Percentiles rank a stretch among this genome's conserved stretches.
Conservation (phyloP, 1,284 basidiomycete genomes). For the Melampsora americana region DNA sequence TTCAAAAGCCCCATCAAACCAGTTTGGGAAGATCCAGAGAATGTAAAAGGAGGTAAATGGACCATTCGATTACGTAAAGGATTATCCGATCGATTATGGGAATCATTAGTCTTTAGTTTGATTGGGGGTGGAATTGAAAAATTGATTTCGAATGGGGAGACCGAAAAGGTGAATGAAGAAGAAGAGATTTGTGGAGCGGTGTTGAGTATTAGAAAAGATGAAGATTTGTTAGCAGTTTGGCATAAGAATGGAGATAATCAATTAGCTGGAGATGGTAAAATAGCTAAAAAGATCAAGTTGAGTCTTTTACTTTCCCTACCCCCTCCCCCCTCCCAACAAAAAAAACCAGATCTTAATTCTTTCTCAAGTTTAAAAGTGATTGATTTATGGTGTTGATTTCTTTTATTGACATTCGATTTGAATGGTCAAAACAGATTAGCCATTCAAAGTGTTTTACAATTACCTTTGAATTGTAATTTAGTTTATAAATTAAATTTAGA, state of each 20-base stretch:
- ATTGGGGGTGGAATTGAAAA: constrained; percentile 69
- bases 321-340: not conserved
- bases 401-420: no score
- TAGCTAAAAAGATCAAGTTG: constrained; percentile 42
- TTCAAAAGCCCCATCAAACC: constrained; percentile 78
- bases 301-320: constrained; percentile 4
- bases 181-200: constrained; percentile 68
- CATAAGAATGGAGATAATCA: constrained; percentile 66
- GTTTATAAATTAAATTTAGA: constrained; percentile 43
- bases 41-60: constrained; percentile 85
- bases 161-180: constrained; percentile 26
- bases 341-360: not conserved
- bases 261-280: constrained; percentile 55
- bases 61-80: constrained; percentile 79
- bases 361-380: not conserved
- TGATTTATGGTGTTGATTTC: not conserved
- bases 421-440: not conserved
- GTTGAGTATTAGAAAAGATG: constrained; percentile 73
- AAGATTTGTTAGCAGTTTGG: constrained; percentile 78
- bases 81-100: constrained; percentile 74
- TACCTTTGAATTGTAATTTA: constrained; percentile 29
- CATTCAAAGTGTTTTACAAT: constrained; percentile 34
- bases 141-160: constrained; percentile 66
- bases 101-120: constrained; percentile 71
- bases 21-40: constrained; percentile 85